Percentiles rank a stretch among this genome's conserved stretches.
phyloP scores from a whole-genome alignment of 208 protist genomes.

The Kentomonas sorsogonicus region DNA sequence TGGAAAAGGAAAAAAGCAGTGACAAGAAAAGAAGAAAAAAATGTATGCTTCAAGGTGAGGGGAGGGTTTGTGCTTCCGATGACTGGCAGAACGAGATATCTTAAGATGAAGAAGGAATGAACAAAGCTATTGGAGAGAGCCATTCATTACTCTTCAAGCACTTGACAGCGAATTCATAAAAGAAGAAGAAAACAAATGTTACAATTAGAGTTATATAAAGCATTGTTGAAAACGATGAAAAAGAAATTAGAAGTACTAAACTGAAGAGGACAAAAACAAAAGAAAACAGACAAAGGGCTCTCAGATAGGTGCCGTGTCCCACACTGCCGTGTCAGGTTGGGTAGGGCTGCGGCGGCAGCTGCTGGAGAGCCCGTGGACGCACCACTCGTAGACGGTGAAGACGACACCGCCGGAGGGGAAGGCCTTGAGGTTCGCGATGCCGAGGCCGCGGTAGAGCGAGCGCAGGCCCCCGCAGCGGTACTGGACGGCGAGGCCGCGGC shows the following conservation, averaged over 20 bases:
- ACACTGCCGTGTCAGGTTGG: background rate
- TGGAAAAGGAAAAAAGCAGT: background rate
- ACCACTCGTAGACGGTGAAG: conserved; percentile 44
- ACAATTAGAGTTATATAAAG: background rate
- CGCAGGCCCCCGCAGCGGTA: conserved; percentile 44
- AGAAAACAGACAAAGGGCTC: background rate
- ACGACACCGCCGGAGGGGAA: conserved; percentile 53
- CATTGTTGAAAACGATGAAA: conserved; percentile 1
- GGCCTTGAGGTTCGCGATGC: conserved; percentile 44
- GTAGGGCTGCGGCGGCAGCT: background rate
- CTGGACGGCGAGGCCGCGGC: conserved; percentile 16
- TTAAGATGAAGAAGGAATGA: conserved; percentile 5
- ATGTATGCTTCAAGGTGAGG: background rate
- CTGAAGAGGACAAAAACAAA: background rate
- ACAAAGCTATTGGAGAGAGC: conserved; percentile 1
- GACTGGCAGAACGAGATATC: no score
- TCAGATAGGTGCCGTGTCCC: background rate
- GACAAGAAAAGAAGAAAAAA: background rate
- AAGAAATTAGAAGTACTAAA: background rate
- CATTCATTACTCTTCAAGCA: no score
- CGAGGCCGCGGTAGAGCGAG: conserved; percentile 63
- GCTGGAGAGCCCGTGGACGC: background rate
- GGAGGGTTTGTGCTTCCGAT: no score
- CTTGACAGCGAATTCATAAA: background rate
- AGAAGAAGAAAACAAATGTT: conserved; percentile 11